Conservation (phyloP, 2,329 filamentous ascomycete genomes). For the Huntiella moniliformis region DNA sequence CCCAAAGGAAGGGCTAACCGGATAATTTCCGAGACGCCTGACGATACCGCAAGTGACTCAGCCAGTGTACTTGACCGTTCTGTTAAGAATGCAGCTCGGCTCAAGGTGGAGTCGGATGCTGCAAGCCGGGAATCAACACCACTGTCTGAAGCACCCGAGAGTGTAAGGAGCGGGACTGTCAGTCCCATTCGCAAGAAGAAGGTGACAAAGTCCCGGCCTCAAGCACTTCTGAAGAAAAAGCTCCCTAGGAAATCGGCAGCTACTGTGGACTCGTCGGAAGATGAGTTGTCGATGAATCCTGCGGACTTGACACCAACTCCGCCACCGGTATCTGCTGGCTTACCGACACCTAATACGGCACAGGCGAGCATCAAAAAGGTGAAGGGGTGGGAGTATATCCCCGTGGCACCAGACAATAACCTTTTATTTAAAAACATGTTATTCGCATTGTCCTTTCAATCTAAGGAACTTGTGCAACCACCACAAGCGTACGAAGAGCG, state of each 20-base stretch:
- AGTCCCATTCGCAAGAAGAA: neutral
- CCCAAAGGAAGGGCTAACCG: conserved; percentile 2
- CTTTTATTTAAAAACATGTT: conserved; percentile 60
- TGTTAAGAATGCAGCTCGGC: too few relatives aligned
- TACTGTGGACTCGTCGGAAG: conserved; percentile 4
- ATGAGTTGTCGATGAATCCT: conserved; percentile 5
- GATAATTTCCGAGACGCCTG: conserved; percentile 4
- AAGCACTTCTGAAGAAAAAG: neutral
- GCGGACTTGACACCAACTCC: neutral
- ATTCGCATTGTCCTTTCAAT: conserved; percentile 63
- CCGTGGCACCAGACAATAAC: conserved; percentile 10
- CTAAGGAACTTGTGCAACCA: conserved; percentile 30
- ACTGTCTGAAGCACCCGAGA: neutral
- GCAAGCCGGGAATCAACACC: neutral
- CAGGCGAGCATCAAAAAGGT: neutral
- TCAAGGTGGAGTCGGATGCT: neutral
- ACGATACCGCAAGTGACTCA: neutral
- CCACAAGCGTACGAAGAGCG: conserved; percentile 28
- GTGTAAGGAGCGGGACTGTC: neutral
- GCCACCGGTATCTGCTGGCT: neutral
- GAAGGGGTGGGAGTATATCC: conserved; percentile 11
- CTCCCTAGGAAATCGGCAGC: neutral
- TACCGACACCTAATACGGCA: neutral
- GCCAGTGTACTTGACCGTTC: too few relatives aligned
- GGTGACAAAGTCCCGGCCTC: neutral